Evolutionary conservation across 2,329 filamentous ascomycete species (phyloP).

Genomic region (Aspergillus amoenus): DNA sequence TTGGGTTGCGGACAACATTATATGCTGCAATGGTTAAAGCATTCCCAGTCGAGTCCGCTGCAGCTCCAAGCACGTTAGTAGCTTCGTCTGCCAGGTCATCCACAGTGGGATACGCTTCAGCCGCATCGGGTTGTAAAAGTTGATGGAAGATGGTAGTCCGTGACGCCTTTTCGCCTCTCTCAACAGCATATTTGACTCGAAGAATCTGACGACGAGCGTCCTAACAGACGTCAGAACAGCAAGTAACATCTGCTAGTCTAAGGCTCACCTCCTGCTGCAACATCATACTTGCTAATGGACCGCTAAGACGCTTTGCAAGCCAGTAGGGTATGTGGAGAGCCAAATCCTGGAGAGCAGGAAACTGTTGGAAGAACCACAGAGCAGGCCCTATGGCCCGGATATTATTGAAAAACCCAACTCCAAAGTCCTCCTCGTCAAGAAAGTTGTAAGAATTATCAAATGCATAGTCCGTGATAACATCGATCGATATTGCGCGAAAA

Average conservation of each 20-base stretch:
- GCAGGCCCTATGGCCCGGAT: conserved; percentile 20
- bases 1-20: conserved; percentile 27
- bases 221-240: conserved; percentile 1
- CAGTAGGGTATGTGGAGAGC: conserved; percentile 18
- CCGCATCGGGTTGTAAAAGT: conserved; percentile 17
- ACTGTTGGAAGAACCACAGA: conserved; percentile 25
- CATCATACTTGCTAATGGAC: conserved; percentile 17
- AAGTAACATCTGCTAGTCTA: background rate
- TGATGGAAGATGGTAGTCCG: conserved; percentile 24
- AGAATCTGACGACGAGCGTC: conserved; percentile 15
- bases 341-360: conserved; percentile 18
- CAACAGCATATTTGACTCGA: conserved; percentile 18
- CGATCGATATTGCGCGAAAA: conserved; percentile 27
- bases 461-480: conserved; percentile 31
- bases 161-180: conserved; percentile 16
- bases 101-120: conserved; percentile 19
- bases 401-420: conserved; percentile 20
- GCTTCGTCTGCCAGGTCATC: conserved; percentile 29
- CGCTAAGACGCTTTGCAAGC: conserved; percentile 15
- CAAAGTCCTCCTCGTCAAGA: conserved; percentile 22
- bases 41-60: conserved; percentile 37
- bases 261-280: conserved; percentile 14
- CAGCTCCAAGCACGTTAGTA: conserved; percentile 29
- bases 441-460: conserved; percentile 23
- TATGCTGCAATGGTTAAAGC: conserved; percentile 32